Conservation (phyloP, 169 alveolate species). For the Ichthyophthirius multifiliis region DNA sequence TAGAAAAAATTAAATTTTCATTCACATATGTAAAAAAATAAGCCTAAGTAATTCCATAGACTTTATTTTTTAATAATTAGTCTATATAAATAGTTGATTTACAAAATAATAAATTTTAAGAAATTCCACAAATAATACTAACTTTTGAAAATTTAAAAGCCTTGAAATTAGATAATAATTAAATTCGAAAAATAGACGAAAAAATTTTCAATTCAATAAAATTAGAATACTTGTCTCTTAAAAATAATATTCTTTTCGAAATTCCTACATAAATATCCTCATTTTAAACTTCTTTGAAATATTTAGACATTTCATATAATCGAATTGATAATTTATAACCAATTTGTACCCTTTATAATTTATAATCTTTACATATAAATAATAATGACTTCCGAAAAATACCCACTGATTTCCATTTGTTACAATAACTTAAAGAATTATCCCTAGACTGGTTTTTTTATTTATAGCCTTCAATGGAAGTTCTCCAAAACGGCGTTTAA, state of each 20-base stretch:
- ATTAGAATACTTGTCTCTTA: background rate
- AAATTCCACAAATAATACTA: background rate
- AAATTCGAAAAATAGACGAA: background rate
- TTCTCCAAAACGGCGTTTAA: background rate
- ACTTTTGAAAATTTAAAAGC: background rate
- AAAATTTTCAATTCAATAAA: background rate
- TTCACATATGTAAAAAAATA: no score
- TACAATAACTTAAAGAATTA: constrained; percentile 36
- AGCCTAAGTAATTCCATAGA: no score
- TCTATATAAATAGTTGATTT: background rate
- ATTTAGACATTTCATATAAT: background rate
- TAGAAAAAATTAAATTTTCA: no score
- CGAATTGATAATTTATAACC: background rate
- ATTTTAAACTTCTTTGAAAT: background rate
- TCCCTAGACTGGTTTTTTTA: constrained; percentile 64
- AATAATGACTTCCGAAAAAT: constrained; percentile 2
- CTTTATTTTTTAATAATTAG: background rate
- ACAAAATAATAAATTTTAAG: background rate
- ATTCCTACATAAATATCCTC: background rate
- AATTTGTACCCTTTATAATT: background rate
- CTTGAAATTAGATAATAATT: background rate
- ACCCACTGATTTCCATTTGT: background rate
- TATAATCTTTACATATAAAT: background rate
- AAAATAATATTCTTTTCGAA: background rate
- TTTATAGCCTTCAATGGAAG: constrained; percentile 43